Percentiles rank a stretch among this genome's conserved stretches.
phyloP scores from a whole-genome alignment of 1,139 yeast genomes.

The Hansenula sp. region DNA sequence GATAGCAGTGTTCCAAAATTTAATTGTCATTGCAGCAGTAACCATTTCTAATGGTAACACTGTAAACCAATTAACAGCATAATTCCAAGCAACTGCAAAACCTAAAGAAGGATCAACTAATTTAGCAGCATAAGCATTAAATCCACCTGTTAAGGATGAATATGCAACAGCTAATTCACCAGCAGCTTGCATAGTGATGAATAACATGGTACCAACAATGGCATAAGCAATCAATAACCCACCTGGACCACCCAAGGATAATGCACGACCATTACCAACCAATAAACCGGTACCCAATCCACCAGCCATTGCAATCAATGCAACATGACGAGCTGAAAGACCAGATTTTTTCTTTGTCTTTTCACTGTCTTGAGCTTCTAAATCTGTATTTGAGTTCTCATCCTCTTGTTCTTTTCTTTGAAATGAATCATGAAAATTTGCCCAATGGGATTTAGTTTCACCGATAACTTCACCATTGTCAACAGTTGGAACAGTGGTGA shows the following conservation, averaged over 20 bases:
- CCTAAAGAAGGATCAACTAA: slow-evolving; percentile 74
- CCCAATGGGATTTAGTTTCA: not conserved
- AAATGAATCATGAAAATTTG: not conserved
- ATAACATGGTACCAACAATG: slow-evolving; percentile 54
- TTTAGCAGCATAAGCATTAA: slow-evolving; percentile 59
- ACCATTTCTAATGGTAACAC: slow-evolving; percentile 70
- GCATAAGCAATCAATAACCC: slow-evolving; percentile 58
- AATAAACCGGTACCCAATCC: slow-evolving; percentile 60
- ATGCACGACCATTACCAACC: slow-evolving; percentile 61
- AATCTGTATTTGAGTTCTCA: not conserved
- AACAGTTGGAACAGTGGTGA: not conserved
- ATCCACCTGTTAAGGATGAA: slow-evolving; percentile 66
- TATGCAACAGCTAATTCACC: slow-evolving; percentile 72
- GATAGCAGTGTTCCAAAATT: slow-evolving; percentile 49
- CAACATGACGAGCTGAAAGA: slow-evolving; percentile 36
- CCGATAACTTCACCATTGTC: not conserved
- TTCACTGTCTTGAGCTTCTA: slow-evolving; percentile 2
- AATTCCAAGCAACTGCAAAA: slow-evolving; percentile 70
- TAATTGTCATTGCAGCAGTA: slow-evolving; percentile 65
- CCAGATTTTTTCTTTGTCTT: slow-evolving; percentile 4
- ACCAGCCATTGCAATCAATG: slow-evolving; percentile 59
- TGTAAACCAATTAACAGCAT: slow-evolving; percentile 71
- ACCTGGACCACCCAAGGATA: slow-evolving; percentile 69
- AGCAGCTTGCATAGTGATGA: slow-evolving; percentile 58
- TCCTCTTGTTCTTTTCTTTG: not conserved